These are phyloP conservation scores for Apophysomyces variabilis DNA, from an alignment of 371 early-diverging fungal genomes.

Conservation along the genomic window DNA sequence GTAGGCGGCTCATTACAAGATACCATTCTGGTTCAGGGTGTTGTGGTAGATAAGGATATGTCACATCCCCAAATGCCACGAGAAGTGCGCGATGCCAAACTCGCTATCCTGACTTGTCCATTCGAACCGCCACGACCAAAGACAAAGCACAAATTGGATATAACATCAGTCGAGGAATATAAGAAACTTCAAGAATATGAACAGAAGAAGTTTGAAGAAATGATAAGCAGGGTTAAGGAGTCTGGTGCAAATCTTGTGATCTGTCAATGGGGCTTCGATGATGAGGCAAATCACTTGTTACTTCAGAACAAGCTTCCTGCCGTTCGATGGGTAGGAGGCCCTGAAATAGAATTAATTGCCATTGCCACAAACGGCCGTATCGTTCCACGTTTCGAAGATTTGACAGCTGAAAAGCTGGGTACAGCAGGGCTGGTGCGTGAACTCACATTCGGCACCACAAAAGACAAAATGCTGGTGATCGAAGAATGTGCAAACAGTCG, in stretches of 20 bases:
- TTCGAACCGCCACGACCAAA: constrained; percentile 99
- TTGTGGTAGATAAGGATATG: constrained; percentile 99
- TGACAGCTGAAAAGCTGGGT: constrained; percentile 92
- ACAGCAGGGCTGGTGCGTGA: constrained; percentile 92
- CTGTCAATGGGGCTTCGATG: constrained; percentile 99
- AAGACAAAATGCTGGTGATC: constrained; percentile 97
- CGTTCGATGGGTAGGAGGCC: constrained; percentile 99
- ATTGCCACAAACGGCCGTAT: constrained; percentile 98
- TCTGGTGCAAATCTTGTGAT: constrained; percentile 97
- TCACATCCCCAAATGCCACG: constrained; percentile 99
- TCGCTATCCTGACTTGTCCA: constrained; percentile 98
- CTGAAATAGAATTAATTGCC: constrained; percentile 98
- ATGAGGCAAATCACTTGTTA: constrained; percentile 99
- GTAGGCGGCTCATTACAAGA: constrained; percentile 94
- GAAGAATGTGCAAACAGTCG: constrained; percentile 97
- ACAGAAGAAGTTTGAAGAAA: constrained; percentile 91
- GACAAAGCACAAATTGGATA: constrained; percentile 99
- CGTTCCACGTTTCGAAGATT: constrained; percentile 98
- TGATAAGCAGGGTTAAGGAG: constrained; percentile 96
- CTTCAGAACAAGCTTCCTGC: constrained; percentile 98
- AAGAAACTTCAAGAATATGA: constrained; percentile 95
- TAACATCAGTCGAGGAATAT: constrained; percentile 96
- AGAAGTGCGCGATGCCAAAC: constrained; percentile 91
- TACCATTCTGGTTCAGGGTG: constrained; percentile 93
- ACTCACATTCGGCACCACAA: constrained; percentile 95